Evolutionary conservation across 129 eudicot genomes (phyloP).

Genomic region (Lonicera japonica): DNA sequence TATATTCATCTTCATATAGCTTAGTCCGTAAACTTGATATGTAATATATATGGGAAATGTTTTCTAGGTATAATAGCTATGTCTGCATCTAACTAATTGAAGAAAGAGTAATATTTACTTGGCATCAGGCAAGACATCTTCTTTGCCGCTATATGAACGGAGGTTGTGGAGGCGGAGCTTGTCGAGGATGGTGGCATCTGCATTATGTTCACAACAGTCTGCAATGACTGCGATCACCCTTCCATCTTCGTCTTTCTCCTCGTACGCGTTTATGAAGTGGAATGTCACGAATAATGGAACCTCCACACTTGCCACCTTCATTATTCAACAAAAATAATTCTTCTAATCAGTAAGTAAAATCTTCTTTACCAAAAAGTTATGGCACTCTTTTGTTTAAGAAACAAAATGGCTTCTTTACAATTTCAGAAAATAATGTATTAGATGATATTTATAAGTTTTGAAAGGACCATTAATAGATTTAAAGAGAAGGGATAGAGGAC

Average conservation of each 20-base stretch:
- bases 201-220: conserved; percentile 92
- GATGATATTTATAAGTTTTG: no score
- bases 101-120: conserved; percentile 26
- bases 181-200: conserved; percentile 75
- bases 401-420: no score
- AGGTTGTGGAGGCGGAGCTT: conserved; percentile 72
- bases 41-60: no score
- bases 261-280: conserved; percentile 96
- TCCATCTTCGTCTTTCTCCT: conserved; percentile 93
- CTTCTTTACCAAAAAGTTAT: no score
- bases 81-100: no score
- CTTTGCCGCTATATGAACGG: conserved; percentile 51
- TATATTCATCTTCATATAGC: no score
- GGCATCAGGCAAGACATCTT: conserved; percentile 84
- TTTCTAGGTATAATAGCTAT: neutral
- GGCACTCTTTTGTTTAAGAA: no score
- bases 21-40: no score
- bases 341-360: neutral
- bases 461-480: no score
- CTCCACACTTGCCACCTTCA: conserved; percentile 93
- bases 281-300: conserved; percentile 88
- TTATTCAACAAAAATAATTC: neutral
- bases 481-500: conserved; percentile 17
- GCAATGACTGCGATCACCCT: conserved; percentile 60
- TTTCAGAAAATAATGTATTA: no score